phyloP scores from a whole-genome alignment of 495 filamentous ascomycete species.

The Tuber magnatum region DNA sequence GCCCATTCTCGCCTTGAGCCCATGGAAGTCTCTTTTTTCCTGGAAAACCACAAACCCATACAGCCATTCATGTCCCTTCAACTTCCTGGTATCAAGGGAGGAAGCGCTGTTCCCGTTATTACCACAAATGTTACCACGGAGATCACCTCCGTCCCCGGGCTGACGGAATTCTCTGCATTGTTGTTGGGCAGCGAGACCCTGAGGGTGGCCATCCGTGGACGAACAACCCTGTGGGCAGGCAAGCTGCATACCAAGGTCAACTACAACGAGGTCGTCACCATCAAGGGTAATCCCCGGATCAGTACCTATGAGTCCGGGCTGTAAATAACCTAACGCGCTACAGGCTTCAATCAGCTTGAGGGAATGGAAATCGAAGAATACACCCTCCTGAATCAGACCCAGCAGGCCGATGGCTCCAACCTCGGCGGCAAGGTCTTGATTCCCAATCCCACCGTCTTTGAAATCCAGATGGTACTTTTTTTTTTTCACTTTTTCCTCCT shows the following conservation, averaged over 20 bases:
- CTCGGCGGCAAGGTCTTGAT: conserved; percentile 37
- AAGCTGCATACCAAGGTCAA: conserved; percentile 23
- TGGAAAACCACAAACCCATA: conserved; percentile 11
- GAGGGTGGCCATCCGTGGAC: conserved; percentile 25
- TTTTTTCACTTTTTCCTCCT: background rate
- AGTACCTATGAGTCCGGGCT: background rate
- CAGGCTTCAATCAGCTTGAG: conserved; percentile 35
- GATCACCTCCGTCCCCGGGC: conserved; percentile 17
- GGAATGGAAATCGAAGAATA: conserved; percentile 40
- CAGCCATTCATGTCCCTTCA: conserved; percentile 28
- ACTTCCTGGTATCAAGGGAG: conserved; percentile 22
- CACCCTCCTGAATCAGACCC: background rate
- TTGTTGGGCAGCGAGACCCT: conserved; percentile 24
- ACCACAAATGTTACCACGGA: conserved; percentile 14
- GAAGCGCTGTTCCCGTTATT: conserved; percentile 27
- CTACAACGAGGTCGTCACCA: conserved; percentile 31
- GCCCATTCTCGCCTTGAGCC: conserved; percentile 24
- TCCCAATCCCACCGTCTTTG: conserved; percentile 37
- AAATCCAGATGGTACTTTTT: conserved; percentile 39
- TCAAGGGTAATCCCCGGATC: conserved; percentile 33
- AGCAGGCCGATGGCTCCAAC: conserved; percentile 21
- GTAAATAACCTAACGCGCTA: background rate
- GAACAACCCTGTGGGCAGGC: conserved; percentile 33
- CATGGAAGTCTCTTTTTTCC: conserved; percentile 29
- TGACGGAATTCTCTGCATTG: conserved; percentile 27